Base-by-base conservation (phyloP, 1,139 yeast genomes). In the Hansenula lynferdii region DNA sequence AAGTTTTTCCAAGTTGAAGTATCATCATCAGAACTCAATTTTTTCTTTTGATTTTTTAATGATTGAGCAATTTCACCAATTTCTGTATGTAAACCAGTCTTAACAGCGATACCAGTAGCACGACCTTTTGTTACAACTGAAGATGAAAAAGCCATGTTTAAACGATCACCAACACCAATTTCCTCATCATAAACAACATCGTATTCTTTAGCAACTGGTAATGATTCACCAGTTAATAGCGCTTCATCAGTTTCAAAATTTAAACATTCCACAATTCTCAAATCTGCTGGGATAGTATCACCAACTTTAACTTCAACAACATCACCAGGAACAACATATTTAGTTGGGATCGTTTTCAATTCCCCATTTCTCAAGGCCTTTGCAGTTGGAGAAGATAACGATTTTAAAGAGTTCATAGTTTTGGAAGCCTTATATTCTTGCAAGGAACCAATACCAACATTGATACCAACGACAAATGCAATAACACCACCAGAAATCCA, bases 401-500 rank as follows among this genome's bases (percentile, higher is more conserved):
- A 72, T 44, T 78, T 70, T 39, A 85, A 70, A 1, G 90, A 79
- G 25, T 83, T 86, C 89, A 85, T 84, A 1, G 94, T 84, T 58
- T 81, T 77, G 50, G 84, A 92, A 3, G 94, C 94, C 44, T 77
- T 76, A 48, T 69, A 67, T 56, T 82, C 89, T 58, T 85, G 94
- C 46, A 76, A 61, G 39, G 81, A 75, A 2, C 94, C 95, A 35
- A 85, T 83, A 21, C 64, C 62, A 35, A 84, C 79, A 56, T 85
- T 85, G 45, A 85, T 69, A 31, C 63, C 62, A 25, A 84, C 80
- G 22, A 85, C 92, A 38, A 77, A 81, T 1, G 77, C 81, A 56
- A 85, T 81, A 24, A 85, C 94, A 39, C 94, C 94, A 38, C 90
- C 94, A 5, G 89, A 80, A 42, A 84, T 85, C 83, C 86, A 84